These are phyloP conservation scores for Capsella bursapastoris DNA, from an alignment of 345 rosid species.

Conservation along the genomic window DNA sequence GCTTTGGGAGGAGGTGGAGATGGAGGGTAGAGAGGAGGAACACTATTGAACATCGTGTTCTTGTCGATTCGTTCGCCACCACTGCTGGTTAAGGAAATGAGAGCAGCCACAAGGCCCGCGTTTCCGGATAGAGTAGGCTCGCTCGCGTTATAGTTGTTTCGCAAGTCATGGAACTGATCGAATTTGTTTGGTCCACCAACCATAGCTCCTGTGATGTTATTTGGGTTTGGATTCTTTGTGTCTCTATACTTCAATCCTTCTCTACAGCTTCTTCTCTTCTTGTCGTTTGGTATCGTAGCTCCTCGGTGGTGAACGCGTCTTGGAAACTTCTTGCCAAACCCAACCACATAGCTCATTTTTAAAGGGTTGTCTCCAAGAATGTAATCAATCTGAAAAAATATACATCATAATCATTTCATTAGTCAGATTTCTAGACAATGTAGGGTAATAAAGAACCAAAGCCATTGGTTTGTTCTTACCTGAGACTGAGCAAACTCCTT, in stretches of 20 bases:
- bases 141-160: slow-evolving; percentile 59
- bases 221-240: slow-evolving; percentile 59
- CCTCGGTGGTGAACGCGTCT: slow-evolving; percentile 81
- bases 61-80: slow-evolving; percentile 59
- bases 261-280: slow-evolving; percentile 64
- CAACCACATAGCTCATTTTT: slow-evolving; percentile 89
- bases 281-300: slow-evolving; percentile 70
- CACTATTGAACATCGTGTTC: slow-evolving; percentile 67
- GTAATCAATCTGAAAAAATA: slow-evolving; percentile 59
- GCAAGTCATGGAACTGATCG: slow-evolving; percentile 67
- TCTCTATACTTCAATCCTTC: slow-evolving; percentile 76
- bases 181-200: slow-evolving; percentile 79
- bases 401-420: background rate
- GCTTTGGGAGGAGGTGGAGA: slow-evolving; percentile 78
- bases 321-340: slow-evolving; percentile 72
- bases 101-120: slow-evolving; percentile 86
- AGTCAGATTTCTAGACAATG: too few relatives aligned
- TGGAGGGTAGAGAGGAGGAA: slow-evolving; percentile 81
- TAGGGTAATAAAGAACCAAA: too few relatives aligned
- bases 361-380: slow-evolving; percentile 81
- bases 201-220: slow-evolving; percentile 88
- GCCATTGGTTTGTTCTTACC: slow-evolving; percentile 38
- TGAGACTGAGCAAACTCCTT: slow-evolving; percentile 70
- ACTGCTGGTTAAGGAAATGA: slow-evolving; percentile 63
- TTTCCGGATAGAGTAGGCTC: slow-evolving; percentile 88